Percentiles rank a stretch among this genome's conserved stretches.
Conservation (phyloP, 2,329 filamentous ascomycete genomes). For the Fusarium compactum region DNA sequence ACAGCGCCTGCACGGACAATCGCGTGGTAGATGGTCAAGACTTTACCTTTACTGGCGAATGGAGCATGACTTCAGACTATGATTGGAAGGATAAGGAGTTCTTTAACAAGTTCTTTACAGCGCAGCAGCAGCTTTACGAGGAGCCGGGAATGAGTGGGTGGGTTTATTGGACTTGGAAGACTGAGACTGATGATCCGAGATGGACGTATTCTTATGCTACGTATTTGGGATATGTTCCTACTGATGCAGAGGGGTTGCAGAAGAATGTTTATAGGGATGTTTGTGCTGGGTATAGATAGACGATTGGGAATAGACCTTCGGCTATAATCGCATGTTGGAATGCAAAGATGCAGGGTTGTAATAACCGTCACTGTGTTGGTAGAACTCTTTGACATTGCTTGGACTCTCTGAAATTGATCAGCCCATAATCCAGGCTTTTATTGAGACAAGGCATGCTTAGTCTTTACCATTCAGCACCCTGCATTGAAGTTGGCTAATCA, state of each 20-base stretch:
- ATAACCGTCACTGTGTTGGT: too few relatives aligned
- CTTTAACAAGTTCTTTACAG: constrained; percentile 35
- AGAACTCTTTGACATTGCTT: too few relatives aligned
- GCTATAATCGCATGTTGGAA: too few relatives aligned
- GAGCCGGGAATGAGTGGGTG: constrained; percentile 33
- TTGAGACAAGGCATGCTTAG: too few relatives aligned
- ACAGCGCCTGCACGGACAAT: constrained; percentile 28
- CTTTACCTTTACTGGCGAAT: constrained; percentile 33
- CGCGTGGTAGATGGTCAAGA: constrained; percentile 25
- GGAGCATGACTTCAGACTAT: constrained; percentile 32
- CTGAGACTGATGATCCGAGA: constrained; percentile 28
- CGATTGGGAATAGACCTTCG: too few relatives aligned
- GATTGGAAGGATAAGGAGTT: constrained; percentile 31
- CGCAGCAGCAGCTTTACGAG: constrained; percentile 38
- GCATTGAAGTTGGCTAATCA: too few relatives aligned
- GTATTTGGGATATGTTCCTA: constrained; percentile 23
- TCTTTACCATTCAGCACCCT: too few relatives aligned
- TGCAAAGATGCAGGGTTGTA: too few relatives aligned
- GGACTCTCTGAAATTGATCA: too few relatives aligned
- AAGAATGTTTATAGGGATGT: constrained; percentile 37
- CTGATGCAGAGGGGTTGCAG: constrained; percentile 28
- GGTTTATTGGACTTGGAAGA: constrained; percentile 41
- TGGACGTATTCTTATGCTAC: constrained; percentile 40
- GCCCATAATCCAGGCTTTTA: too few relatives aligned
- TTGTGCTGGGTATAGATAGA: constrained; percentile 19